Evolutionary conservation across 106 monocot species (phyloP), one percentile per base, ranked within the genome.

Genomic region (Alisma plantagoaquatica): DNA sequence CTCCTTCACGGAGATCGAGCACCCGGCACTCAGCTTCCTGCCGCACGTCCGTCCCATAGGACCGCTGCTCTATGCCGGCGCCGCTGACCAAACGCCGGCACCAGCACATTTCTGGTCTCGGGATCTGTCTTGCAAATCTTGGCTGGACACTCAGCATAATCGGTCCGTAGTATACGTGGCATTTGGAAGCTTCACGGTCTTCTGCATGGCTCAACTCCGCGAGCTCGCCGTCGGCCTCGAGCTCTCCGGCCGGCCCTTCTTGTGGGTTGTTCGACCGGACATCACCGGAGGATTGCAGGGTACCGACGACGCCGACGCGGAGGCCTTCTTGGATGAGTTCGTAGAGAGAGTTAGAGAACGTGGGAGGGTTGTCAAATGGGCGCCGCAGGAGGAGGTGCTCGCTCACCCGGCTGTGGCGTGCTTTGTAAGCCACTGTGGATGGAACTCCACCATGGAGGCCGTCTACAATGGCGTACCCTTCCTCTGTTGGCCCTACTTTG

Each of bases 141-240:
- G 86, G 86, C 77, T 87, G 4, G 68, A 81, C 53, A 22, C 31
- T 3, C 59, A 60, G 19, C 64, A 28, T 0, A 9, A 31, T 0
- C 43, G 46, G 2, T 86, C 86, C 3, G 80, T 80, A 42, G 26
- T 81, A n/a, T 86, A 86, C 23, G 71, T 71, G 0, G 87, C 87
- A 17, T 87, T 87, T 23, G 82, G 82, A 7, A 87, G 82, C 66
- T 42, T 68, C 29, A 62, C 86, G 10, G 38, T 78, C 50, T 72
- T 87, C 23, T 50, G 31, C 51, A 10, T 31, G 23, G 23, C 20
- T 15, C 77, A 77, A 27, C 64, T 87, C 57, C 56, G 55, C 20
- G 81, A 87, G 47, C 60, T 87, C 0, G 77, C 77, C 0, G 49
- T 59, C 2, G 81, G 77, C 22, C 81, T 87, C 7, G 86, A 71